Evolutionary conservation across 495 filamentous ascomycete genomes (phyloP).

Genomic region (Podospora tetraspora): DNA sequence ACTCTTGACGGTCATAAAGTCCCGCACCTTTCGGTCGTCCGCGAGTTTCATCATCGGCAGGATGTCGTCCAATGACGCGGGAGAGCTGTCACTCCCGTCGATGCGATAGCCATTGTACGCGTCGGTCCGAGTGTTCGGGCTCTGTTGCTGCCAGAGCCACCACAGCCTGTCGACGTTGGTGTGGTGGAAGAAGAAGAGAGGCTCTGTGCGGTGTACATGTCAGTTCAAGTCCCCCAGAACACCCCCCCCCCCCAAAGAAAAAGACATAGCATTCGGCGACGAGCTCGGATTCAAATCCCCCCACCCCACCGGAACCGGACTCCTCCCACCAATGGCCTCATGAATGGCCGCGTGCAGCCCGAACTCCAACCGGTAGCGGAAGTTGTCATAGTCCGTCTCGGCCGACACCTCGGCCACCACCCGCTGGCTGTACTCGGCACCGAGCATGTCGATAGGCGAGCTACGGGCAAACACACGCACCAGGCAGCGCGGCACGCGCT

Average conservation of each 20-base stretch:
- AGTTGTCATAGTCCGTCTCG: background rate
- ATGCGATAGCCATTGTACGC: constrained; percentile 2
- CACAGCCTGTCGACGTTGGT: constrained; percentile 9
- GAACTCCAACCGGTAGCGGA: background rate
- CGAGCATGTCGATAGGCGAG: background rate
- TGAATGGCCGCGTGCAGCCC: background rate
- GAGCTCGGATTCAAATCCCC: constrained; percentile 5
- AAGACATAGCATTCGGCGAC: constrained; percentile 4
- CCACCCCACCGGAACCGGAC: background rate
- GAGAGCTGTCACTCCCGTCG: background rate
- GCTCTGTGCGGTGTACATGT: background rate
- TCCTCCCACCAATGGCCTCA: background rate
- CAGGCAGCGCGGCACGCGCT: background rate
- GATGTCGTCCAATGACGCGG: background rate
- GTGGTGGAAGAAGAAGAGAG: constrained; percentile 10
- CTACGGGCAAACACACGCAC: background rate
- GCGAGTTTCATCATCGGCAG: constrained; percentile 3
- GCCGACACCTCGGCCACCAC: background rate
- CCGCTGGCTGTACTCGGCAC: background rate
- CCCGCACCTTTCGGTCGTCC: background rate
- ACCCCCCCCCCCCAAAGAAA: background rate
- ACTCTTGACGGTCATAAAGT: background rate
- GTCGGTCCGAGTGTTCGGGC: background rate
- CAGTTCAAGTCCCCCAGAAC: no score
- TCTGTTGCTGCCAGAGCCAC: constrained; percentile 7